Percentiles rank a stretch among this genome's conserved stretches.
Evolutionary conservation across 2,329 filamentous ascomycete genomes (phyloP).

Genomic region (Botrytis tulipae): DNA sequence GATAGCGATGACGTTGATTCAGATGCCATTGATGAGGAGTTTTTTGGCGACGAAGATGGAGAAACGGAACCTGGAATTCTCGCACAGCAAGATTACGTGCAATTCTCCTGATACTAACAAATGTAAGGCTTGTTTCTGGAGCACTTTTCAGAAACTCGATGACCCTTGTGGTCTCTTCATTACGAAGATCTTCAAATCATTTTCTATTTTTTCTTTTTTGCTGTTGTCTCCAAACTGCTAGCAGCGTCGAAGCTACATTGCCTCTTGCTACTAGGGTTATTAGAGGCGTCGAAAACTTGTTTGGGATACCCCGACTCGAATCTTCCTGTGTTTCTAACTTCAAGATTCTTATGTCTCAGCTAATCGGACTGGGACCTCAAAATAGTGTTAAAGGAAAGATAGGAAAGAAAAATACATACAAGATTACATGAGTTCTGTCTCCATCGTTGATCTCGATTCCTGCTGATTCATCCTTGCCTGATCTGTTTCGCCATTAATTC

Average conservation of each 20-base stretch:
- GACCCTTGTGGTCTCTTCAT: not conserved
- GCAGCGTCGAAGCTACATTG: conserved; percentile 1
- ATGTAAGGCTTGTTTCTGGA: conserved; percentile 4
- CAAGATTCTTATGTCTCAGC: not conserved
- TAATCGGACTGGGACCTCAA: not conserved
- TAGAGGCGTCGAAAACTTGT: conserved; percentile 4
- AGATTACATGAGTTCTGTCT: not conserved
- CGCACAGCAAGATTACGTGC: conserved; percentile 59
- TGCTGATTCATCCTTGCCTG: not conserved
- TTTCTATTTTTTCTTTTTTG: not conserved
- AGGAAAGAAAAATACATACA: conserved; percentile 13
- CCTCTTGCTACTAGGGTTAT: not conserved
- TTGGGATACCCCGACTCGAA: conserved; percentile 18
- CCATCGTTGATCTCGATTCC: not conserved
- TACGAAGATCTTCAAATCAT: not conserved
- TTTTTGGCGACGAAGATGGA: conserved; percentile 55
- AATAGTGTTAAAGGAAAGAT: conserved; percentile 2
- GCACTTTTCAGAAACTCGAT: not conserved
- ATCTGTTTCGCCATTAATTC: not conserved
- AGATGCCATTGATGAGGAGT: conserved; percentile 65
- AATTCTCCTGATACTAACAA: conserved; percentile 41
- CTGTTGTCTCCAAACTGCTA: not conserved
- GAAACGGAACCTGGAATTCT: conserved; percentile 53
- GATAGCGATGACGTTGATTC: conserved; percentile 79
- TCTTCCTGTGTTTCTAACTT: conserved; percentile 3